Base-by-base conservation (phyloP, 768 basidiomycete species). In the Megacollybia marginata region DNA sequence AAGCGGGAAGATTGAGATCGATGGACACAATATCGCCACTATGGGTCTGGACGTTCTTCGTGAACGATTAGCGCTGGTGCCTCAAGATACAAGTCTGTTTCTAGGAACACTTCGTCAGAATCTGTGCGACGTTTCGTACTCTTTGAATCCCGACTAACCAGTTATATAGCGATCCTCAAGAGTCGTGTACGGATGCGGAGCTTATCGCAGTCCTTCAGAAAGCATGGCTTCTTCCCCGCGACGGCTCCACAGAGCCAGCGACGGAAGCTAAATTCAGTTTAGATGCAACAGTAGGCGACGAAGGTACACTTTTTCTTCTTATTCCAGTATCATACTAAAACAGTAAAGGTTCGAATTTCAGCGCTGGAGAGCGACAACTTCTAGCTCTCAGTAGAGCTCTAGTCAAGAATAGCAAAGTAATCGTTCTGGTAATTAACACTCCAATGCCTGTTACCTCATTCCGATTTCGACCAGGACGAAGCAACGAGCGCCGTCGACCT, bases 181-280 rank as follows among this genome's bases (percentile, higher is more conserved):
- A 63, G 13, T 52, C 69, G 2, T 67, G 70, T 19, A 79, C 78
- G 1, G 84, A 87, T 61, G 77, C 76, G 0, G 79, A 83, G 55
- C 59, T 84, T 15, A 77, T 88, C 36, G 75, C 78, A 1, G 73
- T 78, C 15, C 72, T 88, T 4, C 78, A 78, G 49, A 65, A 80
- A 42, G 76, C 80, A 11, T 80, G 78, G 66, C 69, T 88, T 11
- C 70, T 86, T 11, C 80, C 79, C 1, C 63, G 66, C 16, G 69
- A 72, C 28, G 79, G 78, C 7, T 32, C 65, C 10, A 49, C 65
- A 20, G 71, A 80, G 55, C 62, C 78, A 12, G 57, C 59, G 35
- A 70, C 74, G 7, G 76, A 82, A 54, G 71, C 76, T n/a, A 89
- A 89, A 59, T 86, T 87, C 64, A 78, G 78, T 51, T 65, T 88